Evolutionary conservation across 2,329 filamentous ascomycete species (phyloP).

Genomic region (Colletotrichum liriopes): DNA sequence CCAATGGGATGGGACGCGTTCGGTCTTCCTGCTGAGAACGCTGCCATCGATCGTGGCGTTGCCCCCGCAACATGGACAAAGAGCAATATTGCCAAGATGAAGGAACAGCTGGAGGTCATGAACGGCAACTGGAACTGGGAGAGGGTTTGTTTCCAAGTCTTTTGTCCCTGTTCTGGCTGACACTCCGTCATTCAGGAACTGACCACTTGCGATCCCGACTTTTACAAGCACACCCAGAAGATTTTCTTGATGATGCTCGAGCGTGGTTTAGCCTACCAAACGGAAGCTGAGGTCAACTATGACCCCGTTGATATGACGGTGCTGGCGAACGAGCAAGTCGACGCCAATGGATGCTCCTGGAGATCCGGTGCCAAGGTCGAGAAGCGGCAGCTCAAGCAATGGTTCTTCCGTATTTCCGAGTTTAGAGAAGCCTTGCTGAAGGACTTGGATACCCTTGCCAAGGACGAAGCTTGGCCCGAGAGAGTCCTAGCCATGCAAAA

Average conservation of each 20-base stretch:
- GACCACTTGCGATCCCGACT: conserved; percentile 85
- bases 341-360: conserved; percentile 88
- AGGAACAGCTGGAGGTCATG: conserved; percentile 83
- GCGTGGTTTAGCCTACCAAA: conserved; percentile 85
- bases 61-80: conserved; percentile 85
- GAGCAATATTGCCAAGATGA: conserved; percentile 88
- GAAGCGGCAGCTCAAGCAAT: conserved; percentile 85
- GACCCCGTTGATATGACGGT: conserved; percentile 93
- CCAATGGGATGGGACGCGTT: conserved; percentile 98
- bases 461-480: conserved; percentile 82
- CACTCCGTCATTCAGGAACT: conserved; percentile 73
- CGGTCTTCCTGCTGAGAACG: conserved; percentile 91
- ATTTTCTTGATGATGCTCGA: conserved; percentile 85
- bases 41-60: conserved; percentile 86
- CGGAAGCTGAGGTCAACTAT: conserved; percentile 89
- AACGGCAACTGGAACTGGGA: conserved; percentile 90
- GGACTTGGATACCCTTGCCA: conserved; percentile 77
- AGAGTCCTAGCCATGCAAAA: conserved; percentile 86
- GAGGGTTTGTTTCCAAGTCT: conserved; percentile 69
- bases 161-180: conserved; percentile 17
- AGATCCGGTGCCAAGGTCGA: conserved; percentile 88
- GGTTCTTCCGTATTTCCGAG: conserved; percentile 89
- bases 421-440: conserved; percentile 81
- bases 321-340: conserved; percentile 94
- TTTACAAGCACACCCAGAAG: conserved; percentile 91